Base-by-base conservation (phyloP, 1,284 basidiomycete species). In the Tylopilus orsonianus region DNA sequence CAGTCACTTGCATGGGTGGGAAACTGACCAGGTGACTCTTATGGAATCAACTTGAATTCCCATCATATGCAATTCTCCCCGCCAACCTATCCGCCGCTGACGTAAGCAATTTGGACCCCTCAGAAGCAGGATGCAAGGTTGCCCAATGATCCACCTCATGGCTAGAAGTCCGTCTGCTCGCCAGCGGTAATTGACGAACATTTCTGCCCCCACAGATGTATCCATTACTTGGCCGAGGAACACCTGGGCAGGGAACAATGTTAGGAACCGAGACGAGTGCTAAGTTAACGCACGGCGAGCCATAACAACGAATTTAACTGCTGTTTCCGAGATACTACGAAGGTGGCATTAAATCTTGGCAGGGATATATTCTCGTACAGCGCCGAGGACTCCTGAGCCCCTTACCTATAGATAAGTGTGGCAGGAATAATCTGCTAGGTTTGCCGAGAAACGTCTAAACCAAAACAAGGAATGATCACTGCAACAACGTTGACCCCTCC, bases 111-210 rank as follows among this genome's bases (percentile, higher is more conserved):
- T 14, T 6, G 59, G 54, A 14, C 59, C 59, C 33, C 56, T 55
- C 22, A 68, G 18, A 9, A 59, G 50, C 23, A 78, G 61, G 4
- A 75, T 55, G 26, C 16, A 22, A 10, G 75, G 49, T 48, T 71
- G 66, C 47, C 69, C 69, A 2, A 64, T 69, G 12, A 71, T 66
- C 60, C 73, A 75, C 0, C 63, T 77, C 29, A 81, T 58, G 23
- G 71, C 71, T 16, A 77, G 61, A 14, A 67, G 69, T 2, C 71
- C 72, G 4, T 75, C 68, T 7, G 74, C 67, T n/a, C 69, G 65
- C 79, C 78, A 80, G 10, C 79, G 77, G 46, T 75, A 60, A 20
- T 66, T 48, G 16, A 75, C 65, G 58, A 79, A 81, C 8, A 81
- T 66, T 49, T 72, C 65, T 13, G 76, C 74, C 27, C 79, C 74